Percentiles rank a stretch among this genome's conserved stretches.
Evolutionary conservation across 208 protist genomes (phyloP).

Genomic region (Herpetomonas samuelpessoai): DNA sequence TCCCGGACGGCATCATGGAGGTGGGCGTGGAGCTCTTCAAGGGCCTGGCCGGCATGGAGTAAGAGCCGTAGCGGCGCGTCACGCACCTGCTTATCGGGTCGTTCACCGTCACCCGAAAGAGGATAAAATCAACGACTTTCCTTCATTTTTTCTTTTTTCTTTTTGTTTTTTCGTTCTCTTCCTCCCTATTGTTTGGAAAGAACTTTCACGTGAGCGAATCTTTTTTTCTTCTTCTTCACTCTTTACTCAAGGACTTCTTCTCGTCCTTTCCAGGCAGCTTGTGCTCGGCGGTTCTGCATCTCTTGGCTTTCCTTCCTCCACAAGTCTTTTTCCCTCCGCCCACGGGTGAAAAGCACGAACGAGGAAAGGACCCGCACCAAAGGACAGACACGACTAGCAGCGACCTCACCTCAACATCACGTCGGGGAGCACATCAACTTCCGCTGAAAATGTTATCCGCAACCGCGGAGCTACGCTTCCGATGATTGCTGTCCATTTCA

Average conservation of each 20-base stretch:
- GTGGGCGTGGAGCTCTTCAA: constrained; percentile 36
- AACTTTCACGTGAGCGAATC: not conserved
- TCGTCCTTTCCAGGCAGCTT: constrained; percentile 6
- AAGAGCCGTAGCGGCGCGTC: no score
- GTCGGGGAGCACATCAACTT: no score
- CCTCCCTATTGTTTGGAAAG: not conserved
- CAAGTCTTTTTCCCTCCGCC: constrained; percentile 1
- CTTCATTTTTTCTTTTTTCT: constrained; percentile 7
- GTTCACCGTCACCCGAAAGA: no score
- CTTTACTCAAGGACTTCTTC: not conserved
- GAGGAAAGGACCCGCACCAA: no score
- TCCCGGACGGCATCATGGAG: constrained; percentile 31
- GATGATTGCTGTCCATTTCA: no score
- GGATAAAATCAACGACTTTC: no score
- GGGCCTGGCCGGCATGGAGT: constrained; percentile 29
- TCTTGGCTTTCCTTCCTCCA: constrained; percentile 3
- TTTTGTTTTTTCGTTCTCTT: not conserved
- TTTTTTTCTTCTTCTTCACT: constrained; percentile 18
- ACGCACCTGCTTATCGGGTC: no score
- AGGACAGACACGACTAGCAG: no score
- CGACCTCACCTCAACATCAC: no score
- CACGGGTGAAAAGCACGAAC: no score
- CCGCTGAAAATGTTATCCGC: no score
- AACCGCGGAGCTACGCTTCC: no score
- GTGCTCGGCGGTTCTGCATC: not conserved